Conservation (phyloP, 495 filamentous ascomycete genomes). For the Penicillium longicatenatum region DNA sequence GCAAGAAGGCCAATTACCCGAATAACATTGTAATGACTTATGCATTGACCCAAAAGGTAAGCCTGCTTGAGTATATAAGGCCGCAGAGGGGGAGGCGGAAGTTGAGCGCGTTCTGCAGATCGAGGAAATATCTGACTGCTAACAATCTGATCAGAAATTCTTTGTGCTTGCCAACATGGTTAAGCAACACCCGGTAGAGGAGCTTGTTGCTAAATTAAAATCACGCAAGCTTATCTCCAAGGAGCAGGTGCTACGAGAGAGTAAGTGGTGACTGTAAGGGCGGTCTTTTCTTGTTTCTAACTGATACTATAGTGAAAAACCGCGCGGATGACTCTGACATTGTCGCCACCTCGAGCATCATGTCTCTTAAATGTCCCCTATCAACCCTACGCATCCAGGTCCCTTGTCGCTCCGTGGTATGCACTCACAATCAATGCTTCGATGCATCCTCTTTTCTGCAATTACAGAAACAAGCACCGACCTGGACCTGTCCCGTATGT, state of each 20-base stretch:
- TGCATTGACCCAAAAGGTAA: slow-evolving; percentile 83
- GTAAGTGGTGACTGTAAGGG: slow-evolving; percentile 52
- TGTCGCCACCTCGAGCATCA: slow-evolving; percentile 77
- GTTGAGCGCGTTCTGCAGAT: not conserved
- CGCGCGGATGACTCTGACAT: slow-evolving; percentile 87
- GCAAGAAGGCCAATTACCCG: slow-evolving; percentile 64
- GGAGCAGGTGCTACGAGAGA: slow-evolving; percentile 78
- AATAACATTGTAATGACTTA: slow-evolving; percentile 88
- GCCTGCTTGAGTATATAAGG: slow-evolving; percentile 10
- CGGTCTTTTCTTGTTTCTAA: not conserved
- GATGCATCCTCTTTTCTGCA: slow-evolving; percentile 93
- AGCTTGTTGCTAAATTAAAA: slow-evolving; percentile 69
- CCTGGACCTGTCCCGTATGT: slow-evolving; percentile 93
- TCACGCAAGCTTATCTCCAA: slow-evolving; percentile 72
- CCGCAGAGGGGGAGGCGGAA: not conserved
- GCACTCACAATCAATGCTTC: slow-evolving; percentile 92
- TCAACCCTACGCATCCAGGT: slow-evolving; percentile 78
- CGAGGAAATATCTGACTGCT: slow-evolving; percentile 7
- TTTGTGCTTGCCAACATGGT: slow-evolving; percentile 75
- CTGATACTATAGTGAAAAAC: slow-evolving; percentile 60
- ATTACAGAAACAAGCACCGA: slow-evolving; percentile 91
- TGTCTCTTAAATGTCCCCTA: slow-evolving; percentile 91
- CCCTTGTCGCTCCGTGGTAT: slow-evolving; percentile 77
- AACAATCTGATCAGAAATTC: slow-evolving; percentile 62
- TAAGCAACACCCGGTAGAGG: slow-evolving; percentile 66